Conservation (phyloP, 805 yeast genomes). For the Metschnikowia aberdeeniae region DNA sequence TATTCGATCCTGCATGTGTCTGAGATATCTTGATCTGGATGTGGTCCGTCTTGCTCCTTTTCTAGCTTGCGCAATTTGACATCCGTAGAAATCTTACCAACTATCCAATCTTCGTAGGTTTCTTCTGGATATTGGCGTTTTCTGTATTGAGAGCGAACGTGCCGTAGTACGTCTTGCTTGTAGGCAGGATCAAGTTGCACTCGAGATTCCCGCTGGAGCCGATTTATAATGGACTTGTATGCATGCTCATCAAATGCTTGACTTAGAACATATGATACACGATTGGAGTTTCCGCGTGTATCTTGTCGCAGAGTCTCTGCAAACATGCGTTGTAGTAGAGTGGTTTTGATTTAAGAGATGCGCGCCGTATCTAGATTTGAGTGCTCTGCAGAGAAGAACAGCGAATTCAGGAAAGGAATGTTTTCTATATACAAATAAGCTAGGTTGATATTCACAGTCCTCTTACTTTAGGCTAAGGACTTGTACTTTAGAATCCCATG, state of each 20-base stretch:
- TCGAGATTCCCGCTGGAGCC: slow-evolving; percentile 1
- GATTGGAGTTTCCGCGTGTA: neutral
- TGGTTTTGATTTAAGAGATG: neutral
- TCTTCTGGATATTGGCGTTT: slow-evolving; percentile 12
- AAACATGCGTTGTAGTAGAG: neutral
- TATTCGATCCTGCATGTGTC: neutral
- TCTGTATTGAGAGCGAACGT: slow-evolving; percentile 7
- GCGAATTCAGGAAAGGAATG: neutral
- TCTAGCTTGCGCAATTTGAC: neutral
- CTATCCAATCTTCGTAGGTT: slow-evolving; percentile 17
- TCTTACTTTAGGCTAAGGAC: neutral
- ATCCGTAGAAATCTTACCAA: neutral
- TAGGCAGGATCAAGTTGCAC: slow-evolving; percentile 3
- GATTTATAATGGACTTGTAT: neutral
- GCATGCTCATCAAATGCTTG: neutral
- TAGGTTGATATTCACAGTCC: neutral
- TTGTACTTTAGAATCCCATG: slow-evolving; percentile 28
- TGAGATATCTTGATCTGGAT: neutral
- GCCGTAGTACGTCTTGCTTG: slow-evolving; percentile 18
- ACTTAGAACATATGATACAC: neutral
- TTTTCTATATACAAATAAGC: slow-evolving; percentile 8
- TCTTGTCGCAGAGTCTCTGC: slow-evolving; percentile 4
- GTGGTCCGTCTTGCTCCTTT: neutral
- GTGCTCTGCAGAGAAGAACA: neutral
- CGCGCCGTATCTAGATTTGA: neutral